These are phyloP conservation scores for Neurospora tetrasperma DNA, from an alignment of 495 filamentous ascomycete genomes.

Conservation along the genomic window DNA sequence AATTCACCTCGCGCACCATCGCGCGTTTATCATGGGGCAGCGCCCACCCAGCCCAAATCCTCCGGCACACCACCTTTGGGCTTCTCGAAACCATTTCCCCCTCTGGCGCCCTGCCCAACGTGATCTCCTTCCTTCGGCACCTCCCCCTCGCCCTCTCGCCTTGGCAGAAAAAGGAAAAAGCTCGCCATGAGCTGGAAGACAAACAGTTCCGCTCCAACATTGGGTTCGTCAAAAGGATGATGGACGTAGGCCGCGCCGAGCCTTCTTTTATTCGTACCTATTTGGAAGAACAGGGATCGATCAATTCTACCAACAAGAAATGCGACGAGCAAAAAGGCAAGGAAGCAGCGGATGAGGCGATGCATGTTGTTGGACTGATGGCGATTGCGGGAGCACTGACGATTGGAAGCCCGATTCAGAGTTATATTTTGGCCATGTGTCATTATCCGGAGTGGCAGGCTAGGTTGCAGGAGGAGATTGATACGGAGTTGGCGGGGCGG, in stretches of 20 bases:
- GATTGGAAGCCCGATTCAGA: constrained; percentile 44
- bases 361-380: constrained; percentile 37
- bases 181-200: constrained; percentile 30
- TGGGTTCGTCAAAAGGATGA: constrained; percentile 28
- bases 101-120: constrained; percentile 43
- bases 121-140: constrained; percentile 34
- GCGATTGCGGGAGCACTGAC: constrained; percentile 39
- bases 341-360: constrained; percentile 25
- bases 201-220: constrained; percentile 29
- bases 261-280: constrained; percentile 39
- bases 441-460: constrained; percentile 47
- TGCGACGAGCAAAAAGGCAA: constrained; percentile 9
- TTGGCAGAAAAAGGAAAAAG: constrained; percentile 42
- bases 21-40: constrained; percentile 49
- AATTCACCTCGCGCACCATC: constrained; percentile 50
- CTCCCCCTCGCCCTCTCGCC: constrained; percentile 35
- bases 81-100: constrained; percentile 49
- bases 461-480: constrained; percentile 45
- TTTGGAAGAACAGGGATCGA: constrained; percentile 17
- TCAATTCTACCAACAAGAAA: too few relatives aligned
- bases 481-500: constrained; percentile 34
- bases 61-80: constrained; percentile 46
- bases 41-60: constrained; percentile 32
- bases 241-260: constrained; percentile 13
- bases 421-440: constrained; percentile 49